phyloP scores from a whole-genome alignment of 805 yeast genomes.

The Nakazawaea molendinolei region DNA sequence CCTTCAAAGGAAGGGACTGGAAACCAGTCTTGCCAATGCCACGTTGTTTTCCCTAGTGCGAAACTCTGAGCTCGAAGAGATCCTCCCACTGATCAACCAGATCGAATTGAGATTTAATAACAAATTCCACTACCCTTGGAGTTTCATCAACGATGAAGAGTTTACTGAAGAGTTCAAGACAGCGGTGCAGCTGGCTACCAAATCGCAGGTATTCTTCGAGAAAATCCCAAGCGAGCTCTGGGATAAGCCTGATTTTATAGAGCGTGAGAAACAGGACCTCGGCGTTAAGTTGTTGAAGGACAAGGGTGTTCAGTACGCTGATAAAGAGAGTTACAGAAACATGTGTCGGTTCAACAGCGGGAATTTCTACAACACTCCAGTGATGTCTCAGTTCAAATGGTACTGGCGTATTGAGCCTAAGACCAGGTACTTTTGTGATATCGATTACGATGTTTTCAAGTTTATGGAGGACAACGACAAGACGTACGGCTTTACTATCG shows the following conservation, averaged over 20 bases:
- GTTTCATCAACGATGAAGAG: constrained; percentile 78
- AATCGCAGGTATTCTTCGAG: constrained; percentile 17
- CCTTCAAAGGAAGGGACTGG: constrained; percentile 21
- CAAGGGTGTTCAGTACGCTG: constrained; percentile 53
- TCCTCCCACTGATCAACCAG: constrained; percentile 42
- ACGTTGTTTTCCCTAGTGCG: constrained; percentile 60
- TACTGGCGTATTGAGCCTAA: constrained; percentile 82
- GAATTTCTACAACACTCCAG: constrained; percentile 56
- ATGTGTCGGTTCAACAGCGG: constrained; percentile 81
- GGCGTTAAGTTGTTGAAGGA: constrained; percentile 31
- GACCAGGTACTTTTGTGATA: constrained; percentile 58
- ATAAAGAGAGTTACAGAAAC: constrained; percentile 59
- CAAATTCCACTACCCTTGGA: constrained; percentile 85
- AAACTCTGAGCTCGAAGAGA: constrained; percentile 42
- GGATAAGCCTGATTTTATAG: constrained; percentile 41
- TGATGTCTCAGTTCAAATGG: constrained; percentile 53
- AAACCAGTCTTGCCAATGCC: constrained; percentile 46
- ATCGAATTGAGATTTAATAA: constrained; percentile 62
- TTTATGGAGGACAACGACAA: constrained; percentile 63
- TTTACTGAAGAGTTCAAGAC: constrained; percentile 73
- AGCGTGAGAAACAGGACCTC: constrained; percentile 25
- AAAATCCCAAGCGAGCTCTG: constrained; percentile 40
- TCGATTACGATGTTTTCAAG: constrained; percentile 73
- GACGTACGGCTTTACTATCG: constrained; percentile 67
- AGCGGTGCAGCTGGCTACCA: constrained; percentile 33